Base-by-base conservation (phyloP, 352 stramenopile genomes). In the Poterioochromonas sp. region DNA sequence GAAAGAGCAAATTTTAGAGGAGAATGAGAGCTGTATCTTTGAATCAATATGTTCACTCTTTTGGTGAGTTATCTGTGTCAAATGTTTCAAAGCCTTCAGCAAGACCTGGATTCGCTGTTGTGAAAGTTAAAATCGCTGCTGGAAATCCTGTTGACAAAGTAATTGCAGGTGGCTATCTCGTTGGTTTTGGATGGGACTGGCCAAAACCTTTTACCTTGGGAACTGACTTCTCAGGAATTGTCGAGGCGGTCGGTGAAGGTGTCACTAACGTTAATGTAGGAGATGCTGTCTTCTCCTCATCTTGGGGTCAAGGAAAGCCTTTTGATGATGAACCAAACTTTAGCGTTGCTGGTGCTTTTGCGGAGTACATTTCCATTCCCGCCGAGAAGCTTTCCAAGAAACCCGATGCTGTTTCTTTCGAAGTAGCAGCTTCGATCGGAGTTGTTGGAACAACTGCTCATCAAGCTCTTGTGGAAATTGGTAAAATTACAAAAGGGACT, bases 381-480 rank as follows among this genome's bases (percentile, higher is more conserved):
- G 34, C 76, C 0, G 1, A 43, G 20, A 76, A 76, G 53, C 41
- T 83, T 40, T 80, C 65, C 47, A 71, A 70, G 41, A 83, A 80
- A 41, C 80, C 78, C 0, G 26, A n/a, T 1, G 69, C 29, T 35
- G 20, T 83, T 26, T 80, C 77, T 11, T 80, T 81, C 51, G 80
- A 82, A 35, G 34, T 44, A 26, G 80, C 80, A 15, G 80, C 80
- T 47, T 78, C 73, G 20, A 41, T 78, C 1, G 37, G 76, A 35
- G 43, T 83, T 22, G 77, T 77, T 11, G 80, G 78, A 15, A 83
- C 78, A 29, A 82, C 80, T 29, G 80, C 80, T 20, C 77, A 82
- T 39, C 37, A 82, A 74, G 44, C 58, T 63, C 5, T 83, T 11
- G 64, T 70, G 34, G 18, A 76, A 20, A 71, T 43, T 69, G 71